These are phyloP conservation scores for Dothideomycetidae sp. DNA, from an alignment of 2,329 filamentous ascomycete species.

Conservation along the genomic window DNA sequence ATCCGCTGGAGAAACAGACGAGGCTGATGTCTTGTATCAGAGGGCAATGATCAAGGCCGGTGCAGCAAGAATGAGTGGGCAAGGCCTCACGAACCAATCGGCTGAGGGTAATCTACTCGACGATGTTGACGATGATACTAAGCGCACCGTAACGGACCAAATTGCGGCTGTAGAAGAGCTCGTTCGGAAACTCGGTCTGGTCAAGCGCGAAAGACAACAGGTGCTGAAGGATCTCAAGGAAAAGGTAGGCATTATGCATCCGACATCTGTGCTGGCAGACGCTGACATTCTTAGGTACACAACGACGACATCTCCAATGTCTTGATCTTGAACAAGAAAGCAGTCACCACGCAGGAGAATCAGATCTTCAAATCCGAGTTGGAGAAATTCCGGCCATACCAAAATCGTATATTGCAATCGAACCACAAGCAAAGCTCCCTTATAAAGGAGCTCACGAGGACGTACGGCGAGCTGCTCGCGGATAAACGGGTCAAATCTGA, in stretches of 20 bases:
- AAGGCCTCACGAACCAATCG: slow-evolving; percentile 42
- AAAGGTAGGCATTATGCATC: slow-evolving; percentile 50
- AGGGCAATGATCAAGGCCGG: slow-evolving; percentile 69
- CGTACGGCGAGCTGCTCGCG: slow-evolving; percentile 77
- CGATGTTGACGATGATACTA: slow-evolving; percentile 76
- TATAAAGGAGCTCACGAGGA: slow-evolving; percentile 83
- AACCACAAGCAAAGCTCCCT: slow-evolving; percentile 89
- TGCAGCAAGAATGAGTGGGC: slow-evolving; percentile 40
- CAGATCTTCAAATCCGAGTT: slow-evolving; percentile 90
- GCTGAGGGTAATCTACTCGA: slow-evolving; percentile 73
- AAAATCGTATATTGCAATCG: slow-evolving; percentile 79
- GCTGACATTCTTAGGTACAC: slow-evolving; percentile 49
- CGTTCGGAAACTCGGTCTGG: slow-evolving; percentile 75
- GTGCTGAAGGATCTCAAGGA: slow-evolving; percentile 95
- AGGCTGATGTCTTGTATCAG: slow-evolving; percentile 80
- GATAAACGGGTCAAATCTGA: slow-evolving; percentile 88
- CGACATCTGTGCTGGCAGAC: slow-evolving; percentile 4
- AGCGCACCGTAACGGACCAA: slow-evolving; percentile 73
- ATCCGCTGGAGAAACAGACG: slow-evolving; percentile 68
- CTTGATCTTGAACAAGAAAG: slow-evolving; percentile 94
- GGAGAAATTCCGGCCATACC: slow-evolving; percentile 92
- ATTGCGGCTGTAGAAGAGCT: slow-evolving; percentile 80
- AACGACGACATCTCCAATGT: slow-evolving; percentile 96
- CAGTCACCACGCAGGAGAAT: slow-evolving; percentile 78
- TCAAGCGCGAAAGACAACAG: slow-evolving; percentile 83